Evolutionary conservation across 495 filamentous ascomycete species (phyloP).

Genomic region (Penicillium atrosanguineum): DNA sequence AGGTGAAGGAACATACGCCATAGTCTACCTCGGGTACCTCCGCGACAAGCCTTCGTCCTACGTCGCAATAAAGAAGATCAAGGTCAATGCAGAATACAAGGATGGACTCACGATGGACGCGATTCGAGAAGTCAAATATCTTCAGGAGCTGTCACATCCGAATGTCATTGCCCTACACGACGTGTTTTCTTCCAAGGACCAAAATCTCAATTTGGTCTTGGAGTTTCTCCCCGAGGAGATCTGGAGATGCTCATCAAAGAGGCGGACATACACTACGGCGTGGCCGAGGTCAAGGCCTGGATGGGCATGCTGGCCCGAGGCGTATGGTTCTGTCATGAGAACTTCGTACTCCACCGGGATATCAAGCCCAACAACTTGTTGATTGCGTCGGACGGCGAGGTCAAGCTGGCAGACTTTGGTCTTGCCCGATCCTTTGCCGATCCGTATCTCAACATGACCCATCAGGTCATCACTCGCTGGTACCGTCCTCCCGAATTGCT

Average conservation of each 20-base stretch:
- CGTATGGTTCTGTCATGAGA: constrained; percentile 95
- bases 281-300: constrained; percentile 95
- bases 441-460: constrained; percentile 84
- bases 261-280: constrained; percentile 67
- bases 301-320: constrained; percentile 94
- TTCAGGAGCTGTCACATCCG: constrained; percentile 92
- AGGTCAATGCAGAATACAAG: constrained; percentile 76
- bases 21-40: constrained; percentile 85
- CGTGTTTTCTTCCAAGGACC: constrained; percentile 90
- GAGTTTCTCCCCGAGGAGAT: constrained; percentile 91
- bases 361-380: constrained; percentile 99
- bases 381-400: constrained; percentile 85
- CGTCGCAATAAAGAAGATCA: constrained; percentile 99
- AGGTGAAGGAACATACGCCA: constrained; percentile 95
- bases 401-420: constrained; percentile 98
- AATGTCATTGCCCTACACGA: constrained; percentile 90
- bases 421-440: constrained; percentile 86
- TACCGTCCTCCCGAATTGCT: constrained; percentile 93
- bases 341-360: constrained; percentile 91
- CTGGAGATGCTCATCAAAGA: constrained; percentile 92
- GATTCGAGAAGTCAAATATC: constrained; percentile 88
- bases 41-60: constrained; percentile 61
- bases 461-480: constrained; percentile 95
- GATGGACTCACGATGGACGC: constrained; percentile 93
- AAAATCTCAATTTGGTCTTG: constrained; percentile 90